Evolutionary conservation across 73 alveolate species (phyloP), one percentile per base, ranked within the genome.

Genomic region (Paramecium tetraurelia): DNA sequence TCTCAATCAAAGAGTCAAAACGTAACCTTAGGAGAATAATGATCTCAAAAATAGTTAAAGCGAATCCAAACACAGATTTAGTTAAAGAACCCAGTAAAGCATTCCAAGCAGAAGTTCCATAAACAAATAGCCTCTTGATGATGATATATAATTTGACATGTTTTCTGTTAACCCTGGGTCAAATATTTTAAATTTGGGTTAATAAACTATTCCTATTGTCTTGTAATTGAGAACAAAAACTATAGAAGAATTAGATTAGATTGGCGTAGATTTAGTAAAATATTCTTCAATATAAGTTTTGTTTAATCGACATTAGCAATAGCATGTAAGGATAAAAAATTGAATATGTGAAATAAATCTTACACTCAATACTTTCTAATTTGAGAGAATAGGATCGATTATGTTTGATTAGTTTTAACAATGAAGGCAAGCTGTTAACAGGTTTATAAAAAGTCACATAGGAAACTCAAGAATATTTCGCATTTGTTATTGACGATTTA

Each of bases 261-360:
- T 63, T 27, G 84, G 84, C 11, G 84, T 63, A 63, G 84, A 63
- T 63, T 63, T 63, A 33, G 84, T 63, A 63, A 63, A 22, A 63
- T 63, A 63, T 63, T 31, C 2, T 16, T 63, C 41, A 63, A 31
- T 31, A 63, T 35, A 38, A 75, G 87, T 38, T 95, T 85, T 95
- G 98, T 57, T 92, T 96, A 9, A 93, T 96, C 7, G 98, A 96
- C 92, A 84, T 77, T 44, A 93, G 97, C 33, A 97, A 97, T 31
- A 80, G 86, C n/a, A 72, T 72, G 86, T 18, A 35, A 35, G 86
- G 86, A 36, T 33, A 72, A 72, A 72, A 72, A 38, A 72, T 72
- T 12, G 53, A 35, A 20, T 20, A 29, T 35, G 86, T 72, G 3
- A 35, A 72, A 72, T 12, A 72, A 10, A 72, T 40, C 8, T 43